Evolutionary conservation across 371 early-diverging fungal species (phyloP), one percentile per base, ranked within the genome.

Genomic region (Lichtheimia ornata): DNA sequence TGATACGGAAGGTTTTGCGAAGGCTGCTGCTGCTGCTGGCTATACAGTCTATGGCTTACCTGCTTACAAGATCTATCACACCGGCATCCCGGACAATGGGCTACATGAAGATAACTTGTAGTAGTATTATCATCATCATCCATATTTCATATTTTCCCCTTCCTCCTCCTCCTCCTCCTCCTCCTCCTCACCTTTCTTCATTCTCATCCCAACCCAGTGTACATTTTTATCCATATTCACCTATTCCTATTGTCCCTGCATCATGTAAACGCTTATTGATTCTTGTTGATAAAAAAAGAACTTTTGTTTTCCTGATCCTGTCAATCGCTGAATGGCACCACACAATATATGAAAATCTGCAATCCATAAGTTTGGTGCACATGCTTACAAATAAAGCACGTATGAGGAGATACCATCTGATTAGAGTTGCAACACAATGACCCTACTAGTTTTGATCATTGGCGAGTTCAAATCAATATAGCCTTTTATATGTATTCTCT

Each of bases 1-100:
- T 27, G 89, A 91, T 58, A 86, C 88, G 14, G 91, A 89, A 75
- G 90, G 89, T 0, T 77, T 91, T 72, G 89, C 87, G 13, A 87
- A 84, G 53, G 80, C 87, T 63, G 88, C 88, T 41, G 83, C 79
- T 61, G 75, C 76, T 5, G 74, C 80, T 60, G 88, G 88, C 0
- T 86, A 77, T 50, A 64, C 67, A 15, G 83, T 87, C 2, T 85
- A 70, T 63, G 88, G 88, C 0, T 66, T 85, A 24, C 89, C 89
- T 3, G 69, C 70, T 40, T 76, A 84, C 45, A 63, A 70, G 43
- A 69, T 77, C 13, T 67, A 69, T 18, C 79, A 82, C 59, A 40
- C 54, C 22, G 52, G 45, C 0, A 45, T 52, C 42, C 40, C 53
- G 4, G 61, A 59, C 69, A 59, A 56, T 45, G 57, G 42, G 3